These are phyloP conservation scores for Fusarium secorum DNA, from an alignment of 2,329 filamentous ascomycete species.

Conservation along the genomic window DNA sequence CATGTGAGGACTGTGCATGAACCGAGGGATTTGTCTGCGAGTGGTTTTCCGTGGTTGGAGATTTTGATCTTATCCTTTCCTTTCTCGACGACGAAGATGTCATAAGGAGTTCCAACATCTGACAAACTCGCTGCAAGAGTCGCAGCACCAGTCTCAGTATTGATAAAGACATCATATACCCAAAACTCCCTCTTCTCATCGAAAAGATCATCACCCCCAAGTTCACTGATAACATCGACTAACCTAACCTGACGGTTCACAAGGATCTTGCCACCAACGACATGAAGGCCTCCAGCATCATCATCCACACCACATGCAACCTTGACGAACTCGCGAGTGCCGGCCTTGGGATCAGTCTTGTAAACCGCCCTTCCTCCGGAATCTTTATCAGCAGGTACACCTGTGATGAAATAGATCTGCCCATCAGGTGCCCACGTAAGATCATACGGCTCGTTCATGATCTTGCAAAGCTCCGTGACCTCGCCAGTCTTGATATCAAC, in stretches of 20 bases:
- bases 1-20: constrained; percentile 11
- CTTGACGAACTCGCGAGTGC: not conserved
- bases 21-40: not conserved
- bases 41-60: constrained; percentile 7
- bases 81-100: constrained; percentile 4
- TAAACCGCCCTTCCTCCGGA: constrained; percentile 19
- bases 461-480: constrained; percentile 3
- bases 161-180: constrained; percentile 21
- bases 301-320: constrained; percentile 24
- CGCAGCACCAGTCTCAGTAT: not conserved
- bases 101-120: constrained; percentile 19
- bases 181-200: constrained; percentile 5
- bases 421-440: constrained; percentile 28
- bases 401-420: constrained; percentile 26
- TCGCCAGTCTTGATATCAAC: constrained; percentile 12
- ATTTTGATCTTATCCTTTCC: constrained; percentile 1
- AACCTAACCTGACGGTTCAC: constrained; percentile 4
- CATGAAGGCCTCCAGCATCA: constrained; percentile 10
- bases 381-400: not conserved
- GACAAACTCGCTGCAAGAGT: constrained; percentile 32
- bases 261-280: constrained; percentile 10
- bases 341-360: not conserved
- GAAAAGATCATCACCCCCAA: constrained; percentile 16
- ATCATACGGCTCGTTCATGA: constrained; percentile 1
- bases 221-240: constrained; percentile 7